A percentile compares a stretch with the other conserved stretches of the same genome.
phyloP scores from a whole-genome alignment of 768 basidiomycete species.

The Galerina sulciceps region DNA sequence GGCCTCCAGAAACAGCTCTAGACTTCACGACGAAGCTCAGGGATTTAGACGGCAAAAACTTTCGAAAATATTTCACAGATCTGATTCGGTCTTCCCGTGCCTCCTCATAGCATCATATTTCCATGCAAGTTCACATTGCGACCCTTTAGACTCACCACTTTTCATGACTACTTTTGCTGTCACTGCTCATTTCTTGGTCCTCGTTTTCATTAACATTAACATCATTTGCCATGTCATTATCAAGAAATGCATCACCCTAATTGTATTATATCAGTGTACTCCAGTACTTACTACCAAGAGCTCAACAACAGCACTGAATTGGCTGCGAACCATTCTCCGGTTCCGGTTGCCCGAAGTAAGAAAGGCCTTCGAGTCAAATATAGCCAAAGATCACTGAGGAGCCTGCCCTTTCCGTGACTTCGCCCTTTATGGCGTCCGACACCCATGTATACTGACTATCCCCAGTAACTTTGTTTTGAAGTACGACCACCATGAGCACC shows the following conservation, averaged over 20 bases:
- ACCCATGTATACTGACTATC: background rate
- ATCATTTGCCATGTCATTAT: background rate
- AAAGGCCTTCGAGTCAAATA: conserved; percentile 7
- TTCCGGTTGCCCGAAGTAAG: too few relatives aligned
- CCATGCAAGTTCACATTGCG: background rate
- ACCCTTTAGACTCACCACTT: background rate
- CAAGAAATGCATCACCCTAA: background rate
- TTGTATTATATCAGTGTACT: conserved; percentile 6
- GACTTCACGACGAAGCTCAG: conserved; percentile 81
- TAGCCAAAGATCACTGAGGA: background rate
- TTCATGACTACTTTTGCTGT: background rate
- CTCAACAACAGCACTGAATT: background rate
- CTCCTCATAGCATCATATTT: conserved; percentile 60
- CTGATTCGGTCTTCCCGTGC: conserved; percentile 76
- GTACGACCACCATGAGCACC: background rate
- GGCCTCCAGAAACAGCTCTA: conserved; percentile 76
- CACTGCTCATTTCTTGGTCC: conserved; percentile 1
- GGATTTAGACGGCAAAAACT: conserved; percentile 73
- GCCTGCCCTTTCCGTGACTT: background rate
- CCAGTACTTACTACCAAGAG: background rate
- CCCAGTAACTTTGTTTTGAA: background rate
- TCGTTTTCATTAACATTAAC: conserved; percentile 1
- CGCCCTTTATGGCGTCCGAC: background rate
- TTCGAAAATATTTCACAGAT: conserved; percentile 88
- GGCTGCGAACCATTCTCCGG: too few relatives aligned